Conservation (phyloP, 129 eudicot species). For the Tagetes patula region DNA sequence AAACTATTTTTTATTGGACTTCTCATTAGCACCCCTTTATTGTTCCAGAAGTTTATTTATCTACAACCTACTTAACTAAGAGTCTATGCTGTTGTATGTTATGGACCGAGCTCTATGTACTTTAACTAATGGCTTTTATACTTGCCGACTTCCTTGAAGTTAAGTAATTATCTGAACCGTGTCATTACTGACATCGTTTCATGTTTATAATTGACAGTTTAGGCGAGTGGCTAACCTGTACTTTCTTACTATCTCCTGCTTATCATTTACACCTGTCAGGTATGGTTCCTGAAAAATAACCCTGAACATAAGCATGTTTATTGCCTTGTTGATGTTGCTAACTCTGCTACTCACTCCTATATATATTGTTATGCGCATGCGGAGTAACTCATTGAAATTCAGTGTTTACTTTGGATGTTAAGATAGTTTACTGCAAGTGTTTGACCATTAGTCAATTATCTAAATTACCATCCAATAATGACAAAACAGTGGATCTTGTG, state of each 20-base stretch:
- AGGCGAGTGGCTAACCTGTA: slow-evolving; percentile 98
- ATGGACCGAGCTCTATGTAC: not conserved
- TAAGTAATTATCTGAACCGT: slow-evolving; percentile 17
- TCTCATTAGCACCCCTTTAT: slow-evolving; percentile 6
- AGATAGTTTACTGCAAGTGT: slow-evolving; percentile 1
- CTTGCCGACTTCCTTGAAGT: slow-evolving; percentile 6
- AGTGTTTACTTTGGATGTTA: slow-evolving; percentile 3
- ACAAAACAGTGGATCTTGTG: slow-evolving; percentile 6
- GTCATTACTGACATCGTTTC: slow-evolving; percentile 23
- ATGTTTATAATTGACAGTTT: slow-evolving; percentile 68
- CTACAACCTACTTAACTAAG: not conserved
- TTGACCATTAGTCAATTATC: not conserved
- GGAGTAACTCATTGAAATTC: not conserved
- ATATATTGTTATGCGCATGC: slow-evolving; percentile 6
- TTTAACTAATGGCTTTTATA: not conserved
- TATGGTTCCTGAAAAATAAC: slow-evolving; percentile 36
- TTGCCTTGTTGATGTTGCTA: slow-evolving; percentile 20
- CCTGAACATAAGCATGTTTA: slow-evolving; percentile 13
- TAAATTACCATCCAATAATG: not conserved
- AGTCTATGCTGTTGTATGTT: slow-evolving; percentile 6
- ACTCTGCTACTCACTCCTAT: not conserved
- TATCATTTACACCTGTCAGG: slow-evolving; percentile 97
- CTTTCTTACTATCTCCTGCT: slow-evolving; percentile 88
- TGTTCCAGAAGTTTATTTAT: not conserved
- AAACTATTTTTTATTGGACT: not conserved